A percentile compares a stretch with the other conserved stretches of the same genome.
These are phyloP conservation scores for Dryadomyces quercivorus DNA, from an alignment of 2,329 filamentous ascomycete species.

Conservation along the genomic window DNA sequence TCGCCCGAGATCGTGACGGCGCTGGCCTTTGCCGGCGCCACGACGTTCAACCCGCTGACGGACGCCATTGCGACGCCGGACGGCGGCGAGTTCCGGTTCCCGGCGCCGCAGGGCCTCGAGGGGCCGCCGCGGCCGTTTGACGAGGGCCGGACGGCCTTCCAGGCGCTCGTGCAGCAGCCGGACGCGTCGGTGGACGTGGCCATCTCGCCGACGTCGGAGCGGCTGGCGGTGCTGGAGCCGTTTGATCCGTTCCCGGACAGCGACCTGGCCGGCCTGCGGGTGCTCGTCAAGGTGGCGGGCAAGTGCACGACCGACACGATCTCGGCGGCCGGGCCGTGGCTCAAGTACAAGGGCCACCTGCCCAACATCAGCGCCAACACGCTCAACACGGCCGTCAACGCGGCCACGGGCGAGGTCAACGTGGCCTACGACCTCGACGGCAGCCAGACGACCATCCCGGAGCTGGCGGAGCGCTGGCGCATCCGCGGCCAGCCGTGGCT, in stretches of 20 bases:
- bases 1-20: slow-evolving; percentile 95
- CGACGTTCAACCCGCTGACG: slow-evolving; percentile 91
- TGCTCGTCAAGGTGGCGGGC: slow-evolving; percentile 91
- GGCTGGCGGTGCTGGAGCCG: slow-evolving; percentile 81
- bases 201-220: slow-evolving; percentile 77
- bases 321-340: slow-evolving; percentile 89
- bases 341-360: slow-evolving; percentile 98
- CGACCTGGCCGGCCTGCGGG: slow-evolving; percentile 66
- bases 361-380: slow-evolving; percentile 98
- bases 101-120: slow-evolving; percentile 60
- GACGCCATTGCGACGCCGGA: slow-evolving; percentile 71
- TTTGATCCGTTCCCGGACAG: slow-evolving; percentile 70
- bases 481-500: slow-evolving; percentile 67
- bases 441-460: slow-evolving; percentile 64
- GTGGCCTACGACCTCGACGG: slow-evolving; percentile 80
- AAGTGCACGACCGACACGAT: slow-evolving; percentile 99
- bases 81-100: slow-evolving; percentile 75
- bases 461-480: slow-evolving; percentile 78
- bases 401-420: slow-evolving; percentile 85
- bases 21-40: slow-evolving; percentile 83
- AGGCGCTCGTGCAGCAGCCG: slow-evolving; percentile 58
- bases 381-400: slow-evolving; percentile 87
- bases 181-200: slow-evolving; percentile 60
- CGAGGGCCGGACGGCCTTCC: slow-evolving; percentile 61
- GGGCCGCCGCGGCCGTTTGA: slow-evolving; percentile 58